Base-by-base conservation (phyloP, 495 filamentous ascomycete species). In the Aspergillus saccharolyticus region DNA sequence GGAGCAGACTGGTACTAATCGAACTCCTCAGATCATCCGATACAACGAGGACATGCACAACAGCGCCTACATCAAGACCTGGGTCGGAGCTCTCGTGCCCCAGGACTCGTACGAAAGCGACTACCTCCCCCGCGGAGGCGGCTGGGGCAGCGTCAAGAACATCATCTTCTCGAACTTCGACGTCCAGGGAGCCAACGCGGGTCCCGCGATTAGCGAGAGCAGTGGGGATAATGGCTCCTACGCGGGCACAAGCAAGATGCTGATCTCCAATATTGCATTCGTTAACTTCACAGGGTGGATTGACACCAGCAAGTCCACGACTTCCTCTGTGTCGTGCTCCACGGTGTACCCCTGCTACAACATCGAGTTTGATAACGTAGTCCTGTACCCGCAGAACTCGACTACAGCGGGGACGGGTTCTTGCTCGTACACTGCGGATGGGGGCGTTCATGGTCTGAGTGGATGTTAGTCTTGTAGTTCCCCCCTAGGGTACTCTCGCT, bases 51-150 rank as follows among this genome's bases (percentile, higher is more conserved):
- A 80, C 60, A 79, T 80, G 69, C 66, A 74, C 56, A 78, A 78
- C 58, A 63, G 67, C 19, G 80, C 79, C 3, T 83, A 83, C 57
- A 82, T 85, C 66, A 85, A 83, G 56, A 82, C 80, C 9, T 85
- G 80, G 80, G 67, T 80, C 12, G 80, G 82, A 14, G 74, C 60
- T 0, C 75, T 74, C 4, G 71, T 78, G 0, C 69, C 70, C 1
- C 74, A 81, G 59, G 62, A 57, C 25, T 58, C 52, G 16, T 83
- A 83, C 60, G 80, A 83, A 56, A 75, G 69, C 53, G 76, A 66
- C 18, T 70, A 66, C 28, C 65, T 73, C 24, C 79, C 80, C 12
- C 67, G 75, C 1, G 80, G 82, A 16, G 79, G 70, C 18, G 79
- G 80, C 25, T 83, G 79, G 80, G 80, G 80, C 19, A 68, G 66